A percentile compares a stretch with the other conserved stretches of the same genome.
Evolutionary conservation across 2,329 filamentous ascomycete genomes (phyloP).

Genomic region (Aspergillus pseudoterreus): DNA sequence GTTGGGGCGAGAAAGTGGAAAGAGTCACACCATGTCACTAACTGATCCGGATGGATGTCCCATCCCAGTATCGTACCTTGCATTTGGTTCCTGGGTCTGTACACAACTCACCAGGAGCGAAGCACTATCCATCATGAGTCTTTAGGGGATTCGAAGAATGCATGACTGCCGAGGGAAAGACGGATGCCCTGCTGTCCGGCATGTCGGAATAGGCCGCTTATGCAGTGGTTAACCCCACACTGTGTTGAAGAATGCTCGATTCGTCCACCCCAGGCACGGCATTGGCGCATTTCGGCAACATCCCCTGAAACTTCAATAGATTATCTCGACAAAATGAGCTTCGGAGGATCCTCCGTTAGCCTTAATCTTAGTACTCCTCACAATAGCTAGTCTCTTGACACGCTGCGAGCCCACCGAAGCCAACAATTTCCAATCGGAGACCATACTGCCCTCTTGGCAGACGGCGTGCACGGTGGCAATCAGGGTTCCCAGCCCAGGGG

Average conservation of each 20-base stretch:
- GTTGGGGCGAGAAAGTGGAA: too few relatives aligned
- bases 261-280: background rate
- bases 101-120: background rate
- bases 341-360: slow-evolving; percentile 1
- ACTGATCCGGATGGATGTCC: too few relatives aligned
- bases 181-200: background rate
- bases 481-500: background rate
- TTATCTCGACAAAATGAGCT: background rate
- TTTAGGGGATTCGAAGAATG: too few relatives aligned
- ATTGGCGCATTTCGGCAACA: background rate
- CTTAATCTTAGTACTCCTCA: background rate
- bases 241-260: background rate
- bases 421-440: background rate
- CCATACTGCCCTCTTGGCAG: background rate
- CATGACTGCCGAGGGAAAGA: background rate
- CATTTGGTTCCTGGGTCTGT: background rate
- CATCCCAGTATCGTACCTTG: too few relatives aligned
- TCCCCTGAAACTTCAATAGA: background rate
- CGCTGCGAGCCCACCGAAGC: background rate
- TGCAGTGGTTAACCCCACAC: background rate
- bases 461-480: background rate
- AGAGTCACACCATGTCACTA: too few relatives aligned
- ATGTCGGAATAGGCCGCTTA: background rate
- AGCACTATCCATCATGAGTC: too few relatives aligned
- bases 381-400: background rate